These are phyloP conservation scores for Coniosporium apollinis DNA, from an alignment of 495 filamentous ascomycete genomes.

Conservation along the genomic window DNA sequence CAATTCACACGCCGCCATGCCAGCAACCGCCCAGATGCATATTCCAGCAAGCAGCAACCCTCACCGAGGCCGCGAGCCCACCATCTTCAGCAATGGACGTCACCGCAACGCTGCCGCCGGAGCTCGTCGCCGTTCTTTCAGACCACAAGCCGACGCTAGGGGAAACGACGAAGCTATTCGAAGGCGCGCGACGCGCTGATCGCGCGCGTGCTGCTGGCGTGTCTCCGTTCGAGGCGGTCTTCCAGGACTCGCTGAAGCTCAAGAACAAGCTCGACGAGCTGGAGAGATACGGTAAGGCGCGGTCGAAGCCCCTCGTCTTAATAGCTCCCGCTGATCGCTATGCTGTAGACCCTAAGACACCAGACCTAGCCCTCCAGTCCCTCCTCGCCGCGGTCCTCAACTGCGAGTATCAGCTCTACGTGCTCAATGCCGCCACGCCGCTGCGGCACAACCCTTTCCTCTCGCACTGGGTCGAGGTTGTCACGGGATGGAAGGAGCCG, in stretches of 20 bases:
- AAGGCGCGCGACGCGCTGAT: not conserved
- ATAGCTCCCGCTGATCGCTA: not conserved
- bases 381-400: slow-evolving; percentile 11
- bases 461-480: slow-evolving; percentile 27
- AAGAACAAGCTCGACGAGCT: slow-evolving; percentile 14
- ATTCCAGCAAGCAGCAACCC: too few relatives aligned
- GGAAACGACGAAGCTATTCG: not conserved
- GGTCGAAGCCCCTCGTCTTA: too few relatives aligned
- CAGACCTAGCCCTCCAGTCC: slow-evolving; percentile 4
- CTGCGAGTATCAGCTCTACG: slow-evolving; percentile 16
- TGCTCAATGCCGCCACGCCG: slow-evolving; percentile 10
- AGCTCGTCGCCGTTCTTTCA: not conserved
- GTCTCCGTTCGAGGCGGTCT: slow-evolving; percentile 2
- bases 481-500: slow-evolving; percentile 12
- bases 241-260: slow-evolving; percentile 12
- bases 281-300: slow-evolving; percentile 12
- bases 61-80: too few relatives aligned
- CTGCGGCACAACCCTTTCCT: slow-evolving; percentile 24
- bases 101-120: not conserved
- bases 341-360: too few relatives aligned
- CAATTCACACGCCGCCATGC: too few relatives aligned
- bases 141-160: not conserved
- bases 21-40: too few relatives aligned
- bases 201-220: not conserved
- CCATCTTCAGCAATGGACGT: too few relatives aligned